Conservation (phyloP, 345 rosid genomes). For the Alliaria petiolata region DNA sequence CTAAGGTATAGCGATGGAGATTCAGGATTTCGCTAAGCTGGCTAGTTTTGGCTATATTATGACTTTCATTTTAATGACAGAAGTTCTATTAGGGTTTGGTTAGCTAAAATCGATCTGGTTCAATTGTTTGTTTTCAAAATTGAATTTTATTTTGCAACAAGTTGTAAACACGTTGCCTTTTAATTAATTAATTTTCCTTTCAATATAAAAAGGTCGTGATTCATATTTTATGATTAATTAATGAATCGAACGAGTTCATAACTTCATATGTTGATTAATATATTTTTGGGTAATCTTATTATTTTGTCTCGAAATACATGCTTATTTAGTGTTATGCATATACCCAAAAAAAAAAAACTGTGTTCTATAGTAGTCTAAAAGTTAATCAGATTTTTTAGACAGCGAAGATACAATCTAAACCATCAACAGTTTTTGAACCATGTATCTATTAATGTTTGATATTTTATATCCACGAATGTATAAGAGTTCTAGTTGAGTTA, state of each 20-base stretch:
- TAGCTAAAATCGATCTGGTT: neutral
- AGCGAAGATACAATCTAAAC: neutral
- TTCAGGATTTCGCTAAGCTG: neutral
- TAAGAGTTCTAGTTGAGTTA: conserved; percentile 4
- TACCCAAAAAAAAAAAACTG: neutral
- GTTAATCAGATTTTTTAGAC: neutral
- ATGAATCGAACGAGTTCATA: too few relatives aligned
- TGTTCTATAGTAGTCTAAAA: neutral
- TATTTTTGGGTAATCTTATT: neutral
- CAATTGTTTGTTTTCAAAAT: neutral
- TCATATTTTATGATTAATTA: too few relatives aligned
- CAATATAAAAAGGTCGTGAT: too few relatives aligned
- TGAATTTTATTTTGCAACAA: neutral
- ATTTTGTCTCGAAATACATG: neutral
- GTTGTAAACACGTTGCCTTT: neutral
- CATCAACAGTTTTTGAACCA: too few relatives aligned
- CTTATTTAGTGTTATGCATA: neutral
- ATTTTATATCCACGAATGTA: neutral
- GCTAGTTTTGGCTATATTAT: neutral
- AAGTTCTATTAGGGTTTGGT: neutral
- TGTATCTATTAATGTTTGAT: neutral
- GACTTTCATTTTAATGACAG: neutral
- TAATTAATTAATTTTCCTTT: neutral
- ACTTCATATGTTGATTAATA: neutral
- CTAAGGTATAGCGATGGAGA: too few relatives aligned